These are phyloP conservation scores for Stachybotrys elegans DNA, from an alignment of 2,329 filamentous ascomycete species.

Conservation along the genomic window DNA sequence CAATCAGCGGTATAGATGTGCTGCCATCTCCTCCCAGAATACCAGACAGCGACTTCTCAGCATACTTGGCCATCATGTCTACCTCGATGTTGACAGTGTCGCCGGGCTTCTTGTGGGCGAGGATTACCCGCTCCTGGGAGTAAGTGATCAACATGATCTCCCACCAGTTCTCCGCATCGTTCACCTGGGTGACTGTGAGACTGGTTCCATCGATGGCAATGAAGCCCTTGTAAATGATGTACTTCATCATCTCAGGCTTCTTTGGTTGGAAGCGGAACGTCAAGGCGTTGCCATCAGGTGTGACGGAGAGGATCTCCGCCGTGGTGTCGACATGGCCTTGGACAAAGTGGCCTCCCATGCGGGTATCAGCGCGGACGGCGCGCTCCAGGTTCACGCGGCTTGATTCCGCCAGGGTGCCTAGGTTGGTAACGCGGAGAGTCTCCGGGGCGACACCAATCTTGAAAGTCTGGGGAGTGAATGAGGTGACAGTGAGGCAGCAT, in stretches of 20 bases:
- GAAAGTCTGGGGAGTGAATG: conserved; percentile 55
- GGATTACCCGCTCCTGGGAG: conserved; percentile 87
- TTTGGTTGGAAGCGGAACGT: conserved; percentile 78
- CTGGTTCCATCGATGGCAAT: conserved; percentile 92
- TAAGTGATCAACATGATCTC: conserved; percentile 98
- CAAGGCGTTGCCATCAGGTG: conserved; percentile 82
- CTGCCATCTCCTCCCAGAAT: conserved; percentile 53
- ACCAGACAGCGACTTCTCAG: conserved; percentile 81
- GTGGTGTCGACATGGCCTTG: conserved; percentile 95
- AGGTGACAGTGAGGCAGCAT: conserved; percentile 84
- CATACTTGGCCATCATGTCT: conserved; percentile 81
- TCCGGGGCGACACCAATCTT: conserved; percentile 93
- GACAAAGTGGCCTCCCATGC: conserved; percentile 97
- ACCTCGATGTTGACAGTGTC: conserved; percentile 90
- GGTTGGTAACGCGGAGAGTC: conserved; percentile 90
- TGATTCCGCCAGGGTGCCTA: conserved; percentile 64
- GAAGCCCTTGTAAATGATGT: conserved; percentile 95
- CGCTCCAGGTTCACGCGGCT: conserved; percentile 88
- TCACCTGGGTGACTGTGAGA: conserved; percentile 81
- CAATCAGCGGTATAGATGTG: conserved; percentile 51
- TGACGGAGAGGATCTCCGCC: conserved; percentile 67
- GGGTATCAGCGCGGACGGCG: conserved; percentile 82
- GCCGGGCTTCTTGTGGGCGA: conserved; percentile 71
- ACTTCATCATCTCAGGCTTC: conserved; percentile 66
- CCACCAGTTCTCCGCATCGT: conserved; percentile 76